Conservation (phyloP, 805 yeast species). For the Wickerhamomyces kurtzmanii region DNA sequence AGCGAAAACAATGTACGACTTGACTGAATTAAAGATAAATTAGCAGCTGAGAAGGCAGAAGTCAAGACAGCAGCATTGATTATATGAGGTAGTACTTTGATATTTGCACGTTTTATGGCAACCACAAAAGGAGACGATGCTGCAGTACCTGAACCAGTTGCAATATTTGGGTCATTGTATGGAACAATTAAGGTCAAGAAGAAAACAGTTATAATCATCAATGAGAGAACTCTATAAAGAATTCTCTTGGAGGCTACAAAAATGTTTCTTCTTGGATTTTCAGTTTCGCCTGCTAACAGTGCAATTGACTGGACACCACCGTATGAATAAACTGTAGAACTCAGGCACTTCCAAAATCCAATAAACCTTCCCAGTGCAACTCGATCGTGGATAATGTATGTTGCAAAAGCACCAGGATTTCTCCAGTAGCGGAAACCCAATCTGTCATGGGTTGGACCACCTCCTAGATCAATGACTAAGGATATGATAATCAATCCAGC, state of each 20-base stretch:
- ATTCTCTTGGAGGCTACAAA: constrained; percentile 21
- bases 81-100: constrained; percentile 24
- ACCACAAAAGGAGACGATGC: constrained; percentile 30
- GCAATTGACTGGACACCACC: constrained; percentile 38
- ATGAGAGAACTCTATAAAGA: constrained; percentile 18
- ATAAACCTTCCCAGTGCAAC: constrained; percentile 14
- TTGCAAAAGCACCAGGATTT: constrained; percentile 55
- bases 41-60: constrained; percentile 29
- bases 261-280: constrained; percentile 23
- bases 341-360: constrained; percentile 22
- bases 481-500: constrained; percentile 57
- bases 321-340: constrained; percentile 27
- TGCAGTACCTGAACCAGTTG: constrained; percentile 20
- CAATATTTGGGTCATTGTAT: constrained; percentile 18
- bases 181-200: constrained; percentile 24
- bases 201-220: constrained; percentile 22
- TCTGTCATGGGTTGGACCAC: constrained; percentile 68
- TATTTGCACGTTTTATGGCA: constrained; percentile 37
- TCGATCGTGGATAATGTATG: too few species aligned
- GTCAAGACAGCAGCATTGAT: constrained; percentile 29
- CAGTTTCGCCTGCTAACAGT: constrained; percentile 27
- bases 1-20: constrained; percentile 26
- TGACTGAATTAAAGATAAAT: constrained; percentile 18
- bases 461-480: constrained; percentile 64
- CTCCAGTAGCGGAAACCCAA: constrained; percentile 65